phyloP scores from a whole-genome alignment of 768 basidiomycete species.

The Coprinopsis marcescibilis region DNA sequence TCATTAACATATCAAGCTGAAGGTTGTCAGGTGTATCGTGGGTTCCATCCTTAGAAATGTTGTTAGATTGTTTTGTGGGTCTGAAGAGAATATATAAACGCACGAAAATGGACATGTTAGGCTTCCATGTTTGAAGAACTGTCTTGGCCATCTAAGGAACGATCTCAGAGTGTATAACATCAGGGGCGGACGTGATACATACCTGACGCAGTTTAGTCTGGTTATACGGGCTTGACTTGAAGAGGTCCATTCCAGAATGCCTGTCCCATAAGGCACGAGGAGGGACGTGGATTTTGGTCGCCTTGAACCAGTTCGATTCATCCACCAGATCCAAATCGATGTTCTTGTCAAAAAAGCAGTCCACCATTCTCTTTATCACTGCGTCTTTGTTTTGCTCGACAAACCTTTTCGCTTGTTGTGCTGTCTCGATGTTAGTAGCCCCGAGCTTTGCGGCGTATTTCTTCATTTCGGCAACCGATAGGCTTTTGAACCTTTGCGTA shows the following conservation, averaged over 20 bases:
- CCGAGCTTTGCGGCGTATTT: neutral
- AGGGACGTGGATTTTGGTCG: constrained; percentile 18
- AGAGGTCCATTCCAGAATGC: constrained; percentile 19
- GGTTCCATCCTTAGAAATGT: constrained; percentile 14
- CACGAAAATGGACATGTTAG: constrained; percentile 14
- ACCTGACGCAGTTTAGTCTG: neutral
- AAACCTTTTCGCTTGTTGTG: neutral
- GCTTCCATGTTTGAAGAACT: constrained; percentile 19
- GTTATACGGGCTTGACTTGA: neutral
- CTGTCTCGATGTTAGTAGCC: neutral
- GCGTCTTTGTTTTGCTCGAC: neutral
- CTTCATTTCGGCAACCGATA: neutral
- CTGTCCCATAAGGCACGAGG: constrained; percentile 17
- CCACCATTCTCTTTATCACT: neutral
- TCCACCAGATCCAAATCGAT: neutral
- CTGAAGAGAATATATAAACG: no score
- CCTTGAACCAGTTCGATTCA: constrained; percentile 16
- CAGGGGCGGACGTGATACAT: neutral
- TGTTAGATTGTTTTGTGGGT: no score
- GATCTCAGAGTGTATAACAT: neutral
- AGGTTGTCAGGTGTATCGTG: constrained; percentile 14
- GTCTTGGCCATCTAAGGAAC: constrained; percentile 2
- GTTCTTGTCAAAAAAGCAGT: neutral
- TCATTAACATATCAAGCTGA: constrained; percentile 13
- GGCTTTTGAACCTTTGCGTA: neutral